Base-by-base conservation (phyloP, 2,329 filamentous ascomycete species). In the Ustilaginoidea virens region DNA sequence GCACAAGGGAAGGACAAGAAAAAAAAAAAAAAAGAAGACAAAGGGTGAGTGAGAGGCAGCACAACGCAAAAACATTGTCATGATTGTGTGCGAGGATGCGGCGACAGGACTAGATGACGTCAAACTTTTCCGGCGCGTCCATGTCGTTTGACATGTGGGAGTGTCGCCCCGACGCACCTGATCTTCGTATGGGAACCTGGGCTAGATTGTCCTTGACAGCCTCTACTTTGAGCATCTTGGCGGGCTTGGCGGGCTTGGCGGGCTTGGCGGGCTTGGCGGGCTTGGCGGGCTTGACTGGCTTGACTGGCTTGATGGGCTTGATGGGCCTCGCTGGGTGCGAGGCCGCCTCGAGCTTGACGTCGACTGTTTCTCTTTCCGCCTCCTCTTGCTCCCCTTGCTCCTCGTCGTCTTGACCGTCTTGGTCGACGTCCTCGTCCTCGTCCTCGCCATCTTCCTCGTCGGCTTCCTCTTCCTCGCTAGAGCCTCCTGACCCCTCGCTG, bases 401-500 rank as follows among this genome's bases (percentile, higher is more conserved):
- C 0, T 48, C 54, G 2, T 47, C 53, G 0, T 50, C 53, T 0
- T 46, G 55, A 0, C 53, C 59, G 0, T 51, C 58, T 0, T 48
- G 54, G 0, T 53, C 59, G 0, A 47, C 56, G 0, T 51, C 56
- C 2, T 55, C 56, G 0, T 51, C 56, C 0, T 56, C 57, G 1
- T 53, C 61, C 1, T 49, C 58, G 0, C 51, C 58, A 0, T 55
- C 60, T 1, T 61, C 61, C 3, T 61, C 66, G 3, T 67, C 66
- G 1, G 66, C 67, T 2, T 64, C 64, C 1, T 62, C 61, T 0
- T 61, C 66, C 4, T 65, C 66, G 10, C 52, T 58, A 18, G 58
- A 63, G 2, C 45, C 45, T 0, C 67, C 69, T 2, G 60, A 66
- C 0, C 69, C 69, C 8, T 67, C 70, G 29, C 66, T 72, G 5